Percentiles rank a stretch among this genome's conserved stretches.
Evolutionary conservation across 768 basidiomycete genomes (phyloP).

Genomic region (Pleurotus tuoliensis): DNA sequence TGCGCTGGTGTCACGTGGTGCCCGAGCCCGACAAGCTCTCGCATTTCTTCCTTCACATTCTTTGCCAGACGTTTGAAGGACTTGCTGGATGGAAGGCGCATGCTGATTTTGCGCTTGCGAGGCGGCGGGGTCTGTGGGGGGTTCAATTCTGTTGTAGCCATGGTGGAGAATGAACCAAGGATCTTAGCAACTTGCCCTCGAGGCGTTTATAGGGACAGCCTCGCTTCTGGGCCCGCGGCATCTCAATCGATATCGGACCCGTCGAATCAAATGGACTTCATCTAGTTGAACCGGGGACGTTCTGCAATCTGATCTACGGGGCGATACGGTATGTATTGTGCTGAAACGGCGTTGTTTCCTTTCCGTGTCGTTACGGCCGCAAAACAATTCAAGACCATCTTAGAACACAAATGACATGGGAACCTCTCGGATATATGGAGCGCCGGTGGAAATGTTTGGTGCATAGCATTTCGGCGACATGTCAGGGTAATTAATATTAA

Average conservation of each 20-base stretch:
- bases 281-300: slow-evolving; percentile 1
- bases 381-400: too few species aligned
- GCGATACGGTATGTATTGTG: background rate
- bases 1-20: slow-evolving; percentile 12
- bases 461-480: too few species aligned
- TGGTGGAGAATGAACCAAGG: background rate
- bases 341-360: background rate
- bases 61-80: slow-evolving; percentile 20
- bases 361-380: background rate
- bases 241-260: background rate
- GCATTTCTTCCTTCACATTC: slow-evolving; percentile 18
- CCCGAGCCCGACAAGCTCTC: slow-evolving; percentile 7
- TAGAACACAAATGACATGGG: too few species aligned
- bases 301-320: background rate
- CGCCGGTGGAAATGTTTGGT: too few species aligned
- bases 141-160: background rate
- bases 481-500: too few species aligned
- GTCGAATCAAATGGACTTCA: background rate
- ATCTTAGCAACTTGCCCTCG: background rate
- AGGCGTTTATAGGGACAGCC: background rate
- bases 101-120: slow-evolving; percentile 6
- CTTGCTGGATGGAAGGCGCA: slow-evolving; percentile 16
- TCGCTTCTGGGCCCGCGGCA: background rate
- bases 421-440: too few species aligned
- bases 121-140: slow-evolving; percentile 1